Evolutionary conservation across 768 basidiomycete genomes (phyloP), one percentile per base, ranked within the genome.

Genomic region (Clavaria fumosa): DNA sequence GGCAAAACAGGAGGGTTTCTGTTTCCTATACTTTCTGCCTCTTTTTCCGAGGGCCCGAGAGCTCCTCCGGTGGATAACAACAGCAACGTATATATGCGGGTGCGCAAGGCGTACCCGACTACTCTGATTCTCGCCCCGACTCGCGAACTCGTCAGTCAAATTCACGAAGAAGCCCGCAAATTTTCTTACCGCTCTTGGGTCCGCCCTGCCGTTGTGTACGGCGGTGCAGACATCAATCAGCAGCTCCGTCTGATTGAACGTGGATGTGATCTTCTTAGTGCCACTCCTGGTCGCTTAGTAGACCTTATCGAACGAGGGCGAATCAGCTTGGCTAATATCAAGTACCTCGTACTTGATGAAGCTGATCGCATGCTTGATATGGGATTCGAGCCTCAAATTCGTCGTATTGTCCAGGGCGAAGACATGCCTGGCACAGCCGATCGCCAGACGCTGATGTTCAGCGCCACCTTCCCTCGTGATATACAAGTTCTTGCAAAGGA

Each of bases 331-430:
- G 75, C 86, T 47, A 96, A 96, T 62, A 79, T 99, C 65, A 81
- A 86, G 51, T 97, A 95, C 60, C 80, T 99, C 41, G 95, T 99
- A 19, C 79, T 99, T 38, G 95, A 99, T 51, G 95, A 99, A 64
- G 95, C 95, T 43, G 95, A 99, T 67, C 84, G 95, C 52, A 99
- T 99, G 95, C 73, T 99, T 53, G 95, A 99, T 67, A 99, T 99
- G 95, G 95, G 95, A 79, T 99, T 99, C 69, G 95, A 99, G 61
- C 95, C 95, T 39, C 95, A 97, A 63, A 99, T 99, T 53, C 75
- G 95, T 45, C 74, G 89, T 22, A 99, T 99, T 53, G 95, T 99
- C 14, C 86, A 99, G 59, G 84, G 85, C 48, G 89, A 90, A 52
- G 95, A 99, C 56, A 99, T 99, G 95, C 89, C 95, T n/a, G 81